These are phyloP conservation scores for Citrullus colocynthis DNA, from an alignment of 306 rosid species.

Conservation along the genomic window DNA sequence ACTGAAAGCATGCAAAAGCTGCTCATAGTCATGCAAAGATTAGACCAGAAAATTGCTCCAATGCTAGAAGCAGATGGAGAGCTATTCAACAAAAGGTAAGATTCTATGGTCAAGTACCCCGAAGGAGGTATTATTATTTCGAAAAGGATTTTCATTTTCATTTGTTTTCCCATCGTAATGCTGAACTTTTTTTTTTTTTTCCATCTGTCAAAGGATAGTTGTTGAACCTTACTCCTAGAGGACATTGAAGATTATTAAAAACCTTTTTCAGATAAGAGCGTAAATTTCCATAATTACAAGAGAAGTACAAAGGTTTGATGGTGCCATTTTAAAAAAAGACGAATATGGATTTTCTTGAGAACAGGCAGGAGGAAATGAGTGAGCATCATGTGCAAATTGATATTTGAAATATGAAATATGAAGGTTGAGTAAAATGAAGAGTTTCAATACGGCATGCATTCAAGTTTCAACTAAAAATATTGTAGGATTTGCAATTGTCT, in stretches of 20 bases:
- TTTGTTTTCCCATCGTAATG: not conserved
- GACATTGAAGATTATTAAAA: not conserved
- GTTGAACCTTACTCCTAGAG: not conserved
- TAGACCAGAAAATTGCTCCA: conserved; percentile 80
- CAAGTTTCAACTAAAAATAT: not conserved
- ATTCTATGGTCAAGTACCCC: not conserved
- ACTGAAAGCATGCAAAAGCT: conserved; percentile 90
- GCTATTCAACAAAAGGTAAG: conserved; percentile 72
- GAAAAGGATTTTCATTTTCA: not conserved
- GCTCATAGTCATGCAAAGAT: conserved; percentile 89
- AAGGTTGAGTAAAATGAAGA: not conserved
- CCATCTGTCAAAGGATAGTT: not conserved
- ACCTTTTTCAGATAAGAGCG: not conserved
- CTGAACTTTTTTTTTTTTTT: not conserved
- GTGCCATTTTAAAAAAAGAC: not conserved
- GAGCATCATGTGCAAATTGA: not conserved
- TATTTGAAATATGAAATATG: not conserved
- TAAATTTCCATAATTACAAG: not conserved
- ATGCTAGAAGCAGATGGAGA: conserved; percentile 91
- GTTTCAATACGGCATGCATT: not conserved
- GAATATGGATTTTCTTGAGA: not conserved
- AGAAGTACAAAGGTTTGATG: not conserved
- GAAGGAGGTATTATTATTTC: not conserved
- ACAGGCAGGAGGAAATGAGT: not conserved
- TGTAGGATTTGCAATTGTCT: not conserved